Percentiles rank a stretch among this genome's conserved stretches.
Evolutionary conservation across 371 early-diverging fungal genomes (phyloP).

Genomic region (Lichtheimia ramosa): DNA sequence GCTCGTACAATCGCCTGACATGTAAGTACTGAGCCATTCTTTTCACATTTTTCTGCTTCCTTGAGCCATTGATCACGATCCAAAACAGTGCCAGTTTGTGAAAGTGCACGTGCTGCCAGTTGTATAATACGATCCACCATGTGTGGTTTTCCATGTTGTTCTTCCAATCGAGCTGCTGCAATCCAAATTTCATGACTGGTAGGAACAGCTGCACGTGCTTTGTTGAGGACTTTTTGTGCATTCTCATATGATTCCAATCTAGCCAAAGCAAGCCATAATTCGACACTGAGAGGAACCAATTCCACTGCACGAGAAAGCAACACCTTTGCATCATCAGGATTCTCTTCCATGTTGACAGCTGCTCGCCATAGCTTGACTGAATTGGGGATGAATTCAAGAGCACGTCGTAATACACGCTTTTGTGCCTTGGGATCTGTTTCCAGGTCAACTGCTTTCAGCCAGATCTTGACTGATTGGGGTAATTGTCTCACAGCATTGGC

Average conservation of each 20-base stretch:
- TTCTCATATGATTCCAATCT: slow-evolving; percentile 88
- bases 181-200: slow-evolving; percentile 95
- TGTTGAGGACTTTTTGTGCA: slow-evolving; percentile 87
- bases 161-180: slow-evolving; percentile 91
- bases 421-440: slow-evolving; percentile 78
- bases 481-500: slow-evolving; percentile 88
- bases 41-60: slow-evolving; percentile 86
- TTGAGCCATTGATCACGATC: slow-evolving; percentile 91
- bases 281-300: slow-evolving; percentile 85
- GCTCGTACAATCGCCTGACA: slow-evolving; percentile 85
- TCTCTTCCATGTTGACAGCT: slow-evolving; percentile 89
- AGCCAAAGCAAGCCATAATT: slow-evolving; percentile 95
- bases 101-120: slow-evolving; percentile 69
- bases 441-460: slow-evolving; percentile 88
- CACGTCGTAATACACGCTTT: slow-evolving; percentile 89
- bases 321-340: slow-evolving; percentile 89
- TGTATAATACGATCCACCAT: slow-evolving; percentile 73
- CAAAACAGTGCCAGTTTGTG: slow-evolving; percentile 68
- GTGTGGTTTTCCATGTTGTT: slow-evolving; percentile 70
- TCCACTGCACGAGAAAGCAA: slow-evolving; percentile 92
- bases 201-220: slow-evolving; percentile 84
- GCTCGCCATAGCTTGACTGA: slow-evolving; percentile 93
- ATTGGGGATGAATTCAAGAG: slow-evolving; percentile 91
- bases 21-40: slow-evolving; percentile 73
- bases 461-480: slow-evolving; percentile 91